Evolutionary conservation across 495 filamentous ascomycete species (phyloP), one percentile per base, ranked within the genome.

Genomic region (Podospora fimiseda): DNA sequence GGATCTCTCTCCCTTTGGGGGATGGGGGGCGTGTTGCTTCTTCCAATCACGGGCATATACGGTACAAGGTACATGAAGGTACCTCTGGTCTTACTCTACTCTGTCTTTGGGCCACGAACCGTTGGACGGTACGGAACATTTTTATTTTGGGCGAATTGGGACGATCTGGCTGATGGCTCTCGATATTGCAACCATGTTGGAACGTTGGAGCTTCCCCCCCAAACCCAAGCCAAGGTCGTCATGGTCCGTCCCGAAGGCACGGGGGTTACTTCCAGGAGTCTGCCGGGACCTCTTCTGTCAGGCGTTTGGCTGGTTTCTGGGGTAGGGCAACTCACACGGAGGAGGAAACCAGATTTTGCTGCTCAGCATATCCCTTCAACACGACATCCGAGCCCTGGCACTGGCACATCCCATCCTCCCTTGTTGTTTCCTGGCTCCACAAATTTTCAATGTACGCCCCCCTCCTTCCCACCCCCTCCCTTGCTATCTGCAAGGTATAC

Each of bases 271-370:
- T 56, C 42, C 43, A 46, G 44, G 13, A 42, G 43, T 41, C n/a
- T 43, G 49, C 45, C 43, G 44, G 50, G 52, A 53, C 39, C 39
- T 41, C 8, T 18, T 56, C 39, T 57, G 52, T 37, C 51, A 42
- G 44, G 53, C 59, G 62, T 65, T 62, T 65, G 62, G 62, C 51
- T 52, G 55, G 24, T 49, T 51, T 56, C 39, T 60, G 54, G 59
- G 54, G 36, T 43, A 49, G 50, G 55, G 50, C 50, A 55, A 51
- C 55, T 52, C 53, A 48, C 54, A 56, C 24, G 27, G 18, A 24
- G 16, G 44, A 46, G 53, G 39, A 23, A 51, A 36, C 47, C 54
- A 51, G 43, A 6, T 22, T 37, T 38, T 15, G 33, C 41, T 45
- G 39, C 45, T 24, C 27, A 48, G 42, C 47, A 56, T 33, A 54